phyloP scores from a whole-genome alignment of 257 asterid genomes.

The Linderniella brevidens region DNA sequence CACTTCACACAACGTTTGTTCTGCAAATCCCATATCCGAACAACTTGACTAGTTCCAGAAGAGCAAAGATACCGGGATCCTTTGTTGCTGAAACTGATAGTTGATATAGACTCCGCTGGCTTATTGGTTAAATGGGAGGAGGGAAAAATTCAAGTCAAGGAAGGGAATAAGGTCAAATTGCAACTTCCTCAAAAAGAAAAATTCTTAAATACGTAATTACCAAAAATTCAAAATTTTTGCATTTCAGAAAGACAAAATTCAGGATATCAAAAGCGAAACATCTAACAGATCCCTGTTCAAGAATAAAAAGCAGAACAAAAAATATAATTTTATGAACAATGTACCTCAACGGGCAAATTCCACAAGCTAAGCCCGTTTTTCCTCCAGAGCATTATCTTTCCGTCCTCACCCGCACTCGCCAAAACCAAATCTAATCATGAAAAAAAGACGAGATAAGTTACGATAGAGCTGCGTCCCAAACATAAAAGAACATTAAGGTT shows the following conservation, averaged over 20 bases:
- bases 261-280: too few relatives aligned
- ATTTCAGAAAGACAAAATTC: too few relatives aligned
- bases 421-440: not conserved
- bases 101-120: slow-evolving; percentile 62
- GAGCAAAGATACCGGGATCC: slow-evolving; percentile 91
- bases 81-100: slow-evolving; percentile 90
- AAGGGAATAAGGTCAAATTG: not conserved
- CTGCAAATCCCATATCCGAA: slow-evolving; percentile 96
- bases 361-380: not conserved
- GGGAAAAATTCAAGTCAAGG: not conserved
- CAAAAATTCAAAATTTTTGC: too few relatives aligned
- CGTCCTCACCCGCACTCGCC: slow-evolving; percentile 1
- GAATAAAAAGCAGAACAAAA: too few relatives aligned
- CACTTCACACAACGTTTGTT: slow-evolving; percentile 80
- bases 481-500: not conserved
- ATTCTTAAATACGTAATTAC: too few relatives aligned
- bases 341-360: not conserved
- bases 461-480: not conserved
- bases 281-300: too few relatives aligned
- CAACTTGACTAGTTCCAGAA: slow-evolving; percentile 90
- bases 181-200: too few relatives aligned
- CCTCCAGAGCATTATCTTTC: not conserved
- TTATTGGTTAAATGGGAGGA: slow-evolving; percentile 6
- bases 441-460: not conserved
- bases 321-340: too few relatives aligned